phyloP scores from a whole-genome alignment of 495 filamentous ascomycete genomes.

The Penicillium desertorum region DNA sequence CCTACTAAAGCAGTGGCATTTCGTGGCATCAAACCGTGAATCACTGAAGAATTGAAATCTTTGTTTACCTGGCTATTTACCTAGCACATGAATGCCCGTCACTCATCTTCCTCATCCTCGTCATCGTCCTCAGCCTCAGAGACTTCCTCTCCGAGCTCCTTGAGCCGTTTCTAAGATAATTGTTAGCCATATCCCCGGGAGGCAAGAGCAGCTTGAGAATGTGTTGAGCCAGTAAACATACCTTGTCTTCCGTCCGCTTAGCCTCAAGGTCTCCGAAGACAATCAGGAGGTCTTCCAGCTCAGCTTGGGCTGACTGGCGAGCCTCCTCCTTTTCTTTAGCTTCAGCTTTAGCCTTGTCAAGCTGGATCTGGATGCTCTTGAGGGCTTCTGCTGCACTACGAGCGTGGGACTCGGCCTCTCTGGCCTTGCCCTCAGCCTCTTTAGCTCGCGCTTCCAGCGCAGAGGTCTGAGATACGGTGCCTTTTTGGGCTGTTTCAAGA shows the following conservation, averaged over 20 bases:
- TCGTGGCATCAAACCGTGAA: neutral
- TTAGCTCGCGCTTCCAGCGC: slow-evolving; percentile 48
- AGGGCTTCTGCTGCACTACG: slow-evolving; percentile 24
- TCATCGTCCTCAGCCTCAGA: slow-evolving; percentile 79
- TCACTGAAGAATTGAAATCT: neutral
- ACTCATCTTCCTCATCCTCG: slow-evolving; percentile 57
- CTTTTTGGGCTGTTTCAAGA: slow-evolving; percentile 56
- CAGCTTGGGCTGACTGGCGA: slow-evolving; percentile 61
- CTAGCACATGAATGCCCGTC: slow-evolving; percentile 19
- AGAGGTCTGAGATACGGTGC: slow-evolving; percentile 49
- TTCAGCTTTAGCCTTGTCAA: slow-evolving; percentile 31
- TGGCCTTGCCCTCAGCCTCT: slow-evolving; percentile 40
- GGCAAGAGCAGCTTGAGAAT: neutral
- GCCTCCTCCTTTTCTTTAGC: slow-evolving; percentile 61
- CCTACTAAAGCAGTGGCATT: neutral
- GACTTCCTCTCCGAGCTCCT: slow-evolving; percentile 67
- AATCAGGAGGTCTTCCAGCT: slow-evolving; percentile 82
- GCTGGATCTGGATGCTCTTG: slow-evolving; percentile 23
- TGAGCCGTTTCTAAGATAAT: slow-evolving; percentile 61
- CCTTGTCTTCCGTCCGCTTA: slow-evolving; percentile 78
- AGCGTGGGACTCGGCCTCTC: slow-evolving; percentile 51
- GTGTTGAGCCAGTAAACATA: slow-evolving; percentile 37
- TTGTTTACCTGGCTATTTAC: slow-evolving; percentile 18
- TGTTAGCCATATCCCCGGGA: slow-evolving; percentile 24
- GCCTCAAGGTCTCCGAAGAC: slow-evolving; percentile 89